Evolutionary conservation across 176 grass and related monocot species (phyloP), one percentile per base, ranked within the genome.

Genomic region (Oryza glumipatula): DNA sequence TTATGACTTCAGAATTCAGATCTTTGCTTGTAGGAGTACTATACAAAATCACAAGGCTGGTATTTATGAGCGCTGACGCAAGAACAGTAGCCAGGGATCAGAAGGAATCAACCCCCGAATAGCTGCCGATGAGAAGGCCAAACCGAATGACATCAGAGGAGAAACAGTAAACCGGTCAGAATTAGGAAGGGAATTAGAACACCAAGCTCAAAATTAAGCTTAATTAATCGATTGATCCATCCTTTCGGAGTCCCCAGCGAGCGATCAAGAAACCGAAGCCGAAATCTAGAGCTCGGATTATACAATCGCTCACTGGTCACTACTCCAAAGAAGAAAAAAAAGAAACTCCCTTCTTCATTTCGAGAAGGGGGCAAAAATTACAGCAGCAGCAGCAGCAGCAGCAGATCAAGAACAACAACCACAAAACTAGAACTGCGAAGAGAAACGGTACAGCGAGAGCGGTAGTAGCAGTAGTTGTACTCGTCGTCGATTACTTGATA

Each of bases 351-450:
- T 52, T 74, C 52, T 71, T 70, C 68, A 47, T 70, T 83, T 45
- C 64, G 75, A 76, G 51, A 84, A 72, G 70, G 84, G 80, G 70
- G 89, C 85, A 91, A 91, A 91, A 87, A 87, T 76, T 91, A 91
- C 28, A 28, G 28, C 28, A 28, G 28, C 28, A 28, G 28, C 28
- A 28, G 28, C 58, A n/a, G 43, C 54, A 60, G 41, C 19, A 7
- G 68, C 77, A 52, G 78, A 74, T 79, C 79, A 73, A 83, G 33
- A 74, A 74, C 36, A 33, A 15, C 35, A 64, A 61, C 61, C 47
- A 73, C 24, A 60, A 48, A 82, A 61, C 84, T 72, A 90, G 21
- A 88, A 76, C 49, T 76, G 71, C 4, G 48, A 74, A 24, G 70
- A 73, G 67, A 39, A 35, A 15, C 38, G 19, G 54, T 73, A 73